Conservation (phyloP, 345 rosid genomes). For the Ricinus communis region DNA sequence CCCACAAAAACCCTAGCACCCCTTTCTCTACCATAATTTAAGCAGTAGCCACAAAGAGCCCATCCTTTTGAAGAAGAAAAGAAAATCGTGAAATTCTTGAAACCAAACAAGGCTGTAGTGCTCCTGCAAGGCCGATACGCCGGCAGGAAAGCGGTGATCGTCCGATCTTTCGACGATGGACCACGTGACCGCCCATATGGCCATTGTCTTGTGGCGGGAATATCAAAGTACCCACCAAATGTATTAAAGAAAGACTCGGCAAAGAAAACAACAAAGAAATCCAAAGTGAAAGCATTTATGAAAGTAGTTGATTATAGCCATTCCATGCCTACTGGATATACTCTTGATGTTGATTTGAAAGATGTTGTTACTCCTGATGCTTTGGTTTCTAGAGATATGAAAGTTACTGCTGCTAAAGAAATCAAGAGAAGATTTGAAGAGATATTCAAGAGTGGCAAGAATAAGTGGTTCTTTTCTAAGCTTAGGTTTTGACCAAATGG, state of each 20-base stretch:
- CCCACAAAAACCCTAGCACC: no score
- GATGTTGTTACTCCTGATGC: slow-evolving; percentile 1
- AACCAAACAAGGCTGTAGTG: slow-evolving; percentile 8
- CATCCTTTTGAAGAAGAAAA: not conserved
- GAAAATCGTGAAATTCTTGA: slow-evolving; percentile 9
- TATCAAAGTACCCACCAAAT: slow-evolving; percentile 1
- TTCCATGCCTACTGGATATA: slow-evolving; percentile 1
- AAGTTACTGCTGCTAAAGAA: slow-evolving; percentile 3
- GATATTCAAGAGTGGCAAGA: not conserved
- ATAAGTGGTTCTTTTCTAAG: slow-evolving; percentile 7
- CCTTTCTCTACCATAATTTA: no score
- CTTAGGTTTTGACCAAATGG: not conserved
- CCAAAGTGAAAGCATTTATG: slow-evolving; percentile 1
- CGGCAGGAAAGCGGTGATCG: slow-evolving; percentile 10
- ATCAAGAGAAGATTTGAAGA: slow-evolving; percentile 6
- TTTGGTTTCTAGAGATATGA: slow-evolving; percentile 1
- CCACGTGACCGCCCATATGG: not conserved
- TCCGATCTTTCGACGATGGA: slow-evolving; percentile 5
- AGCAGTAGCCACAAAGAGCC: no score
- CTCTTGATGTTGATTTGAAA: slow-evolving; percentile 10
- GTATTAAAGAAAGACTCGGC: slow-evolving; percentile 8
- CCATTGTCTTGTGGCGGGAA: slow-evolving; percentile 1
- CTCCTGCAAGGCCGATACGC: slow-evolving; percentile 6
- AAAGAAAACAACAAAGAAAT: slow-evolving; percentile 6
- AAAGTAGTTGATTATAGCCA: slow-evolving; percentile 1